A percentile compares a stretch with the other conserved stretches of the same genome.
Evolutionary conservation across 2,329 filamentous ascomycete species (phyloP).

Genomic region (Fusarium haematococcum): DNA sequence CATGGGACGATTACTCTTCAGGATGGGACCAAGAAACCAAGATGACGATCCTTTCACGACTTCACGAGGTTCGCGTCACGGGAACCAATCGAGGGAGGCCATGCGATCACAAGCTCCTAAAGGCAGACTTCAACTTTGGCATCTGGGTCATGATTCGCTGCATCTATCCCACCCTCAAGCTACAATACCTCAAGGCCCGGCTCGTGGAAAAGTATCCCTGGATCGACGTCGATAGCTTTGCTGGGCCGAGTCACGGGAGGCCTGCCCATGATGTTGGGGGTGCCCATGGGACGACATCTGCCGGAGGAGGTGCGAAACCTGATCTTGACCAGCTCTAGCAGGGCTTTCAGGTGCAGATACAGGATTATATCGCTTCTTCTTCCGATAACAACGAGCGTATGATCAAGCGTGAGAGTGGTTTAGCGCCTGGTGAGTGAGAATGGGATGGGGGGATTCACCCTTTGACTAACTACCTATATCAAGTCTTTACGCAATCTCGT

Average conservation of each 20-base stretch:
- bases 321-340: not conserved
- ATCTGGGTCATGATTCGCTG: conserved; percentile 16
- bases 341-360: not conserved
- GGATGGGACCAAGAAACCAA: conserved; percentile 2
- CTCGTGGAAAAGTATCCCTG: conserved; percentile 12
- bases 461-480: not conserved
- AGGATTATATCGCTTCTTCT: not conserved
- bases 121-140: conserved; percentile 4
- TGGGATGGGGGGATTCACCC: not conserved
- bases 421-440: not conserved
- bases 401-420: not conserved
- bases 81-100: not conserved
- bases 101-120: conserved; percentile 8
- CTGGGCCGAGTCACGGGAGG: not conserved
- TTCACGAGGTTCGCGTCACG: not conserved
- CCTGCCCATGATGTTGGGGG: not conserved
- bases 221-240: not conserved
- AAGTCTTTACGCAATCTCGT: not conserved
- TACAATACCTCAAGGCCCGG: not conserved
- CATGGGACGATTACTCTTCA: not conserved
- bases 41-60: not conserved
- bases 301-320: not conserved
- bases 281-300: not conserved
- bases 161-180: conserved; percentile 4
- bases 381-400: not conserved